Evolutionary conservation across 2,329 filamentous ascomycete species (phyloP), one percentile per base, ranked within the genome.

Genomic region (Epicoccum nigrum): DNA sequence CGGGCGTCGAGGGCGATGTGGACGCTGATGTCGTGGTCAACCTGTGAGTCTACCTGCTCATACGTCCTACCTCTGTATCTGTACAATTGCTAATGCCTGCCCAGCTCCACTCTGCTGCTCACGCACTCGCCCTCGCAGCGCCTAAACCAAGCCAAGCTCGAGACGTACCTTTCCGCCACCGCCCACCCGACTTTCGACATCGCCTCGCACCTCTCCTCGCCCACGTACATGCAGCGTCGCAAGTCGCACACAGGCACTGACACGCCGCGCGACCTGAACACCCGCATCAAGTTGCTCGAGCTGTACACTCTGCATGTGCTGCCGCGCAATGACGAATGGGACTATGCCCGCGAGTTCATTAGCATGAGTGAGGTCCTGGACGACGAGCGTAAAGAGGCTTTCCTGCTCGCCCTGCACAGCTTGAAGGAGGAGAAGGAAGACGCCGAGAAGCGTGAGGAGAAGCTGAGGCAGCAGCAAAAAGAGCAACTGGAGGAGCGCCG

Each of bases 1-100:
- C 89, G 62, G 92, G 92, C 20, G 81, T 87, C 41, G 93, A 97
- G 74, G 92, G 90, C 15, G 90, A 92, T 58, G 91, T 97, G 11
- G 94, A 99, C 74, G 86, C 91, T 1, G 94, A 99, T 67, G 93
- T 99, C 7, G 91, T 99, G 20, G 89, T 93, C 55, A 93, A 92
- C 65, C 73, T 95, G 88, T 91, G 92, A 19, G 23, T 17, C 23
- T 17, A 11, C 11, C 30, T 32, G 30, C 30, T 15, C 32, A 5
- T 19, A 7, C 23, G 23, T 7, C 6, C 6, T 25, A 25, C 6
- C 23, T 25, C 23, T 25, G 23, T 19, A 7, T 8, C 16, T 19
- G 32, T 12, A 9, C 35, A 27, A 33, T 56, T 60, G 38, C 30
- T 23, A 41, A 39, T 27, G 28, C 58, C 21, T 20, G n/a, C 33